These are phyloP conservation scores for Botrytis paeoniae DNA, from an alignment of 2,329 filamentous ascomycete species.

Conservation along the genomic window DNA sequence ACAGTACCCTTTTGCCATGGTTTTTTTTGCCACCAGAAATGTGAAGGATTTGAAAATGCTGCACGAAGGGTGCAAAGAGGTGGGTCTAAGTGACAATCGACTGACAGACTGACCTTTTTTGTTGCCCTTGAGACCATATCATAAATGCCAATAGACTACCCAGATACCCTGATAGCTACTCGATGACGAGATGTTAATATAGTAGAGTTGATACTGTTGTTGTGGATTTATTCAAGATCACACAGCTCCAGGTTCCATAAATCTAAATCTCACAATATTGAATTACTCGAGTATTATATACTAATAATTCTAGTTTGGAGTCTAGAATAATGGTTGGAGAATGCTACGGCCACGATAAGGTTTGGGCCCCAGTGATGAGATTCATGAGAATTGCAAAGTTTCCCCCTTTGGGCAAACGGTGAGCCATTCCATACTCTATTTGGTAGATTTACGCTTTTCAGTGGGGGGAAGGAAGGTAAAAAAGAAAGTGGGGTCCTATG, in stretches of 20 bases:
- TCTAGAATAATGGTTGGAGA: neutral
- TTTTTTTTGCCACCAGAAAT: neutral
- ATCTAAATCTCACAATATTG: neutral
- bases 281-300: neutral
- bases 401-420: neutral
- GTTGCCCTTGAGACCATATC: neutral
- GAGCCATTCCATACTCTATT: neutral
- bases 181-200: neutral
- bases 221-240: neutral
- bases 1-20: neutral
- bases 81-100: neutral
- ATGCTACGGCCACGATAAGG: neutral
- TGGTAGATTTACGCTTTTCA: neutral
- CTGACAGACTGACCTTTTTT: neutral
- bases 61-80: constrained; percentile 2
- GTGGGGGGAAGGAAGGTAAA: neutral
- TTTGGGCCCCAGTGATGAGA: neutral
- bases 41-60: neutral
- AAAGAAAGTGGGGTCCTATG: neutral
- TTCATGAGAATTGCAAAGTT: neutral
- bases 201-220: neutral
- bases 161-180: neutral
- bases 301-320: neutral
- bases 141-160: neutral
- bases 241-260: neutral